Evolutionary conservation across 139 green algal species (phyloP), one percentile per base, ranked within the genome.

Genomic region (Picochlorum sp.): DNA sequence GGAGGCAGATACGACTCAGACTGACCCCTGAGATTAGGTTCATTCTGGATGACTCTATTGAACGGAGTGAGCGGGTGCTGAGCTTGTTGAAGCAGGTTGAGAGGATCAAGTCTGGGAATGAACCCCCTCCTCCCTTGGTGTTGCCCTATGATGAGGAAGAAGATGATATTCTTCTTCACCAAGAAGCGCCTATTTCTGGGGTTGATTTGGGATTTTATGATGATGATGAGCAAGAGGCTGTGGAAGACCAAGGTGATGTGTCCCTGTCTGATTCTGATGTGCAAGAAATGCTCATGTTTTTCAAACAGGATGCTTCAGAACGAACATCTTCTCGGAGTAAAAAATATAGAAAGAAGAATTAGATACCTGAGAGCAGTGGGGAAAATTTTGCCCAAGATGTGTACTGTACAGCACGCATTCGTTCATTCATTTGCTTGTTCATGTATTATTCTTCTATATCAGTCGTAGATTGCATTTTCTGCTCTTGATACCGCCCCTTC

Each of bases 11-110:
- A 20, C 65, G 74, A 31, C 74, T 97, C 63, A 77, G 91, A 6
- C 69, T 95, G 11, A 89, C 78, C 1, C 91, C 91, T 4, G 91
- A 97, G 65, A 81, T 95, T 45, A 62, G 91, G 2, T 95, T 97
- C 66, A 69, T 95, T 26, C 69, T 83, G 34, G 90, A 97, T 57
- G 85, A 97, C 50, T 78, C 80, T 0, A 67, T 90, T 21, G 82
- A 91, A 55, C 68, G 85, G 37, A 73, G 64, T 18, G 84, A 88
- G 62, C 57, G 83, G 63, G 75, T 92, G 63, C 23, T 65, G 30
- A 71, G 64, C 57, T 34, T 76, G 63, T 57, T 78, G 60, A 60
- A 78, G 23, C 55, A 70, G 50, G 60, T 69, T 11, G 45, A 66
- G 60, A 49, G 58, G 47, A 74, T 78, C 26, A 58, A 60, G 14